Evolutionary conservation across 306 rosid genomes (phyloP), one percentile per base, ranked within the genome.

Genomic region (Carpinus fangiana): DNA sequence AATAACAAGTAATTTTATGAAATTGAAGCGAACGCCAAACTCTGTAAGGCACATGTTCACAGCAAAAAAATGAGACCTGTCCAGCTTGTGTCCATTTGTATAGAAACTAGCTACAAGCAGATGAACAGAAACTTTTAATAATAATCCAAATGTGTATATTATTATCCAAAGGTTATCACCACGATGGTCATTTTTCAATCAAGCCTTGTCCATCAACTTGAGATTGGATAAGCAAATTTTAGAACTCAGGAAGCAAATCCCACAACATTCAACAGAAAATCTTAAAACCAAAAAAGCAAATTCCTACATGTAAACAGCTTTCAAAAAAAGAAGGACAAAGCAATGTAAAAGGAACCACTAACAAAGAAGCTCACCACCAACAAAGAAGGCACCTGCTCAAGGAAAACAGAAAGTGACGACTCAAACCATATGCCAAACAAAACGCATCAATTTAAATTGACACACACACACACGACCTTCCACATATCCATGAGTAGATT

Each of bases 71-170:
- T 95, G 98, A 0, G 90, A 67, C 0, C 90, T 88, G 59, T 95
- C 98, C 88, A 95, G 73, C 73, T 91, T 95, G 83, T 94, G 92
- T 8, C 97, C 98, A 62, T 94, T 89, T 67, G 48, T 41, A 18
- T 34, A 41, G 12, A 67, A 38, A 66, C 26, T 38, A 18, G 50
- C 48, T 16, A 17, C 48, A 66, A 43, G 50, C 4, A 38, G 8
- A 66, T 18, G 6, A 36, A 17, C 3, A 4, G 50, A 17, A 66
- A 41, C 28, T 67, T 23, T 59, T 7, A 62, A 38, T 2, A 34
- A 8, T 1, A 66, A 41, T 41, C 72, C 7, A 38, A 18, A 17
- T 67, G 72, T 7, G 18, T 67, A 67, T 18, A 67, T 3, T 38
- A 34, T 17, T 31, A 23, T 64, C 51, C 72, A 67, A 67, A 41